A percentile compares a stretch with the other conserved stretches of the same genome.
phyloP scores from a whole-genome alignment of 73 alveolate species.

The Paramecium biaurelia region DNA sequence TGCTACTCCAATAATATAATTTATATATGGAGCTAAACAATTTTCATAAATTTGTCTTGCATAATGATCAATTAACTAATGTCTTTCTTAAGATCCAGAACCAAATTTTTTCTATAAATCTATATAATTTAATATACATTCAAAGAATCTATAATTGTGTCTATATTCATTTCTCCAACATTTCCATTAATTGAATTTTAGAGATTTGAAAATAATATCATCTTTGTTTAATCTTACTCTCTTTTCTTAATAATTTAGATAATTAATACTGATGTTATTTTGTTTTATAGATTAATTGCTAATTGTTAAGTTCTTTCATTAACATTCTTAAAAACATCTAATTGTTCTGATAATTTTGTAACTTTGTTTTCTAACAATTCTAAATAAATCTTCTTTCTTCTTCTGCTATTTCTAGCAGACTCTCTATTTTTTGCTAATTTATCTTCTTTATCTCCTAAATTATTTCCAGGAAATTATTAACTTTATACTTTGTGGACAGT shows the following conservation, averaged over 20 bases:
- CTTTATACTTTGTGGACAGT: slow-evolving; percentile 4
- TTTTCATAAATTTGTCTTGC: slow-evolving; percentile 43
- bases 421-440: slow-evolving; percentile 76
- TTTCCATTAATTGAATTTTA: slow-evolving; percentile 51
- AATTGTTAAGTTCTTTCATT: slow-evolving; percentile 12
- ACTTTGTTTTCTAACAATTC: slow-evolving; percentile 67
- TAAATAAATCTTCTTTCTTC: slow-evolving; percentile 77
- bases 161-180: slow-evolving; percentile 56
- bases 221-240: slow-evolving; percentile 34
- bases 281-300: not conserved
- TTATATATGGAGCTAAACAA: slow-evolving; percentile 36
- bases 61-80: slow-evolving; percentile 26
- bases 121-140: not conserved
- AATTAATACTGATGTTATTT: not conserved
- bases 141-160: slow-evolving; percentile 49
- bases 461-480: slow-evolving; percentile 16
- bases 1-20: slow-evolving; percentile 19
- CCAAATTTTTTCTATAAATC: slow-evolving; percentile 32
- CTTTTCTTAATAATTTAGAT: slow-evolving; percentile 28
- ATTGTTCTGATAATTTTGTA: slow-evolving; percentile 26
- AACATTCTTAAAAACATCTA: slow-evolving; percentile 39
- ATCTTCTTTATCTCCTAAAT: slow-evolving; percentile 48
- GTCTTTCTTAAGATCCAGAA: slow-evolving; percentile 24
- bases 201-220: slow-evolving; percentile 45
- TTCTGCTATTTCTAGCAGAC: slow-evolving; percentile 80